Evolutionary conservation across 768 basidiomycete genomes (phyloP).

Genomic region (Mycena kentingensis): DNA sequence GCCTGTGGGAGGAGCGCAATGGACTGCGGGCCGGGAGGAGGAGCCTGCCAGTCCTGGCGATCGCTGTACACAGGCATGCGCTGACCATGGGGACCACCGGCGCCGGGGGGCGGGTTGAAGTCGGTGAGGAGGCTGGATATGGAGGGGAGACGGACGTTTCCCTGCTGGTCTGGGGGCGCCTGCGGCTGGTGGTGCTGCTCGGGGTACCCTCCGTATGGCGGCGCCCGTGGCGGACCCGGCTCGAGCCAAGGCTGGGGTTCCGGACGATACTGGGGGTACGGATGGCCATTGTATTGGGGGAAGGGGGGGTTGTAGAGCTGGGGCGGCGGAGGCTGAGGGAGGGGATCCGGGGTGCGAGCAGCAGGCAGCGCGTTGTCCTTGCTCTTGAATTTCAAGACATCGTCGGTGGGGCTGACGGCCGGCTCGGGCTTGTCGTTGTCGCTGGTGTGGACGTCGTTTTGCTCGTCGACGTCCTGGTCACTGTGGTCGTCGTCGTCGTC

Average conservation of each 20-base stretch:
- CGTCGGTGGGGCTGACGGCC: background rate
- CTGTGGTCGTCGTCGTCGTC: no score
- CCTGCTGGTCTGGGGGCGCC: conserved; percentile 3
- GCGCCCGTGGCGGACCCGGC: background rate
- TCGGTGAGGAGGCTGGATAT: conserved; percentile 18
- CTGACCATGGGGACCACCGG: no score
- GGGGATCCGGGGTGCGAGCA: background rate
- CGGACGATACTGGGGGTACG: background rate
- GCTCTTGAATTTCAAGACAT: background rate
- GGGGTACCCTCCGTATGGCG: background rate
- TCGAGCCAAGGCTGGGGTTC: background rate
- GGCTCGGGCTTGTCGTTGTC: no score
- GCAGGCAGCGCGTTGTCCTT: background rate
- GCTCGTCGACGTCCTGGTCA: no score
- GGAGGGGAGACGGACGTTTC: conserved; percentile 17
- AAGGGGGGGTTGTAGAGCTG: conserved; percentile 10
- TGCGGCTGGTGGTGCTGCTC: conserved; percentile 1
- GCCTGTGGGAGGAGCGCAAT: background rate
- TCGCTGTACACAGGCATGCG: conserved; percentile 9
- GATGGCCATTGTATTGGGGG: background rate
- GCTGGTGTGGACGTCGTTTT: no score
- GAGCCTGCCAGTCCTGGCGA: background rate
- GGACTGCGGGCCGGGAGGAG: conserved; percentile 1
- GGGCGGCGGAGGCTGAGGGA: conserved; percentile 5
- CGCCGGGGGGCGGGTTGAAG: conserved; percentile 12